Conservation (phyloP, 1,139 yeast species). For the Suhomyces yuchorum region DNA sequence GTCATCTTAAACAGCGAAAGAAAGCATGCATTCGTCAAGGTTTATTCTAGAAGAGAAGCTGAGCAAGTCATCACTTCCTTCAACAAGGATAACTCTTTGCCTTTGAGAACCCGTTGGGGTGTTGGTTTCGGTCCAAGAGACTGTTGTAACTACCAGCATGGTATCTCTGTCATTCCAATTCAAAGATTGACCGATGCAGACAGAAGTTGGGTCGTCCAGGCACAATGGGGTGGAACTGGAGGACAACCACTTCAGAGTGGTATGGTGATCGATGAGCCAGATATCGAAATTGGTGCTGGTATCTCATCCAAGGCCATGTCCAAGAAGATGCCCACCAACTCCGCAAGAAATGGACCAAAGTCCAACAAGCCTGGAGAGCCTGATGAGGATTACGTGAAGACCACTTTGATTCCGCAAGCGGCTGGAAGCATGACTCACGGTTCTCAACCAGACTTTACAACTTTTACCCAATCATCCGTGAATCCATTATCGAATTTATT, state of each 20-base stretch:
- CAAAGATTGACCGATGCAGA: constrained; percentile 92
- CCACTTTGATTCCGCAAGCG: constrained; percentile 34
- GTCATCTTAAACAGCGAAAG: constrained; percentile 84
- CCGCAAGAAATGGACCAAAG: constrained; percentile 83
- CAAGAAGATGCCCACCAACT: constrained; percentile 82
- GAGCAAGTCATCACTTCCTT: constrained; percentile 67
- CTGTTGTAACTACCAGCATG: constrained; percentile 92
- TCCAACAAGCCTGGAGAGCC: constrained; percentile 69
- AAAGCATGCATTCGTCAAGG: constrained; percentile 94
- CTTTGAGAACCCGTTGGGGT: constrained; percentile 92
- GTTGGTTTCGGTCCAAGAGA: constrained; percentile 99
- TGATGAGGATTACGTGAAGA: constrained; percentile 48
- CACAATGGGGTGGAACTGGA: constrained; percentile 98
- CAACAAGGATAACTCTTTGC: constrained; percentile 52
- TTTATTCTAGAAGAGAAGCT: constrained; percentile 93
- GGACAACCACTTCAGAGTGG: constrained; percentile 84
- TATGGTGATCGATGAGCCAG: constrained; percentile 92
- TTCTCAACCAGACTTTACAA: constrained; percentile 39
- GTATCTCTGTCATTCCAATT: constrained; percentile 84
- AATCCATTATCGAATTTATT: constrained; percentile 58
- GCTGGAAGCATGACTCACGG: constrained; percentile 28
- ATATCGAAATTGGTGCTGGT: constrained; percentile 93
- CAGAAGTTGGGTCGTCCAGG: constrained; percentile 80
- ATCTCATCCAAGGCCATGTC: constrained; percentile 92
- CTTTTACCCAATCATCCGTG: constrained; percentile 39